Percentiles rank a stretch among this genome's conserved stretches.
Evolutionary conservation across 331 rosid species (phyloP).

Genomic region (Quercus tomentella): DNA sequence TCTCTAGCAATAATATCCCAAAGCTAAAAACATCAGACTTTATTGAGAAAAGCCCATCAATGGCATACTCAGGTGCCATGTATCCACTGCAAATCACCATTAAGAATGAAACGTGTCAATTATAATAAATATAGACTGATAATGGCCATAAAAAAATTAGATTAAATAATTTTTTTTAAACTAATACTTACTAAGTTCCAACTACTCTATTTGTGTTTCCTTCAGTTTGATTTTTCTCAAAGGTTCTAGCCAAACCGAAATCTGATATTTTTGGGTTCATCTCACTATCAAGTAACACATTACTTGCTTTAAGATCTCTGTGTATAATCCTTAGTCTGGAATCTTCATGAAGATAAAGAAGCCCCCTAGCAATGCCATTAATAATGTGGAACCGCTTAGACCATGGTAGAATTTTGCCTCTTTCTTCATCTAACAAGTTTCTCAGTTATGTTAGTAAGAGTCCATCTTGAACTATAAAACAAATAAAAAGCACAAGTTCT

Average conservation of each 20-base stretch:
- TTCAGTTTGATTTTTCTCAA: constrained; percentile 10
- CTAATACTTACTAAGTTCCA: constrained; percentile 20
- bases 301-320: constrained; percentile 19
- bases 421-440: not conserved
- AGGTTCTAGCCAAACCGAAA: constrained; percentile 40
- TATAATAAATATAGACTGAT: not conserved
- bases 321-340: constrained; percentile 27
- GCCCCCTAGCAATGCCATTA: constrained; percentile 29
- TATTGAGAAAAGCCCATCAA: not conserved
- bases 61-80: not conserved
- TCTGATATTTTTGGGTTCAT: constrained; percentile 46
- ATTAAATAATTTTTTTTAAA: too few species aligned
- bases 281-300: constrained; percentile 32
- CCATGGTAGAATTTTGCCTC: not conserved
- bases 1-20: constrained; percentile 26
- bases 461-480: too few species aligned
- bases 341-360: constrained; percentile 42
- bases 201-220: too few species aligned
- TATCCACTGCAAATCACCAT: constrained; percentile 2
- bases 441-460: too few species aligned
- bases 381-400: constrained; percentile 6
- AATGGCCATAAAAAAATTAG: not conserved
- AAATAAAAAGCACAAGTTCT: not conserved
- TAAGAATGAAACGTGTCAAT: not conserved
- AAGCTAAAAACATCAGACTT: constrained; percentile 48